Conservation (phyloP, 345 rosid species). For the Brassica rapa region DNA sequence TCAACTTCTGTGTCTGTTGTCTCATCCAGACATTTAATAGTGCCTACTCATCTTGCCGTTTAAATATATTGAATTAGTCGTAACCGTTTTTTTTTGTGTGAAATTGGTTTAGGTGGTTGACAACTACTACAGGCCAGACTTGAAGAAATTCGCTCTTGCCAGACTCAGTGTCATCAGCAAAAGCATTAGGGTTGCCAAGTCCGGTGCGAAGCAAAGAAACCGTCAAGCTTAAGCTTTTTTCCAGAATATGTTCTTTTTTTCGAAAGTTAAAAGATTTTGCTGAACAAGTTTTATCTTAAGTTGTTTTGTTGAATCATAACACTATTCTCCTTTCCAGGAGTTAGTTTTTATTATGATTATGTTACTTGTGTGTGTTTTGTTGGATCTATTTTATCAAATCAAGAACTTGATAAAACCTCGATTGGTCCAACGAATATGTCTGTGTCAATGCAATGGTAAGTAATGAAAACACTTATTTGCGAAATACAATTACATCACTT, state of each 20-base stretch:
- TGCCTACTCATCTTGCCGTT: no score
- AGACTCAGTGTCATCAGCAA: conserved; percentile 77
- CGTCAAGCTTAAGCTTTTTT: conserved; percentile 53
- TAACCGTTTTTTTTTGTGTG: no score
- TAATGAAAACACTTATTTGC: neutral
- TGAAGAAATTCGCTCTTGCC: conserved; percentile 86
- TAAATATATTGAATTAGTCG: no score
- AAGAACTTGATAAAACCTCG: neutral
- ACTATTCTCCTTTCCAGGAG: conserved; percentile 14
- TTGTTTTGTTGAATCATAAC: conserved; percentile 21
- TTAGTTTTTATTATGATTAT: neutral
- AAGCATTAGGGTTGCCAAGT: conserved; percentile 79
- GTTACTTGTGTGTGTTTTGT: neutral
- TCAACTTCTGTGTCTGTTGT: neutral
- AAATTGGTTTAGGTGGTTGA: conserved; percentile 58
- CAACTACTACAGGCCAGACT: conserved; percentile 88
- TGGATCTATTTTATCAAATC: neutral
- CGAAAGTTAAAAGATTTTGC: conserved; percentile 35
- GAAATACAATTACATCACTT: neutral
- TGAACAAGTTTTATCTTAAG: conserved; percentile 24
- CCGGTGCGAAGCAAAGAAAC: conserved; percentile 91
- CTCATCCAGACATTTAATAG: no score
- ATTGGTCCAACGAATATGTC: neutral
- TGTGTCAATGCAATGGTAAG: neutral
- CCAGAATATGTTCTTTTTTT: neutral